Conservation (phyloP, 345 rosid genomes). For the Rhodamnia rubescens region DNA sequence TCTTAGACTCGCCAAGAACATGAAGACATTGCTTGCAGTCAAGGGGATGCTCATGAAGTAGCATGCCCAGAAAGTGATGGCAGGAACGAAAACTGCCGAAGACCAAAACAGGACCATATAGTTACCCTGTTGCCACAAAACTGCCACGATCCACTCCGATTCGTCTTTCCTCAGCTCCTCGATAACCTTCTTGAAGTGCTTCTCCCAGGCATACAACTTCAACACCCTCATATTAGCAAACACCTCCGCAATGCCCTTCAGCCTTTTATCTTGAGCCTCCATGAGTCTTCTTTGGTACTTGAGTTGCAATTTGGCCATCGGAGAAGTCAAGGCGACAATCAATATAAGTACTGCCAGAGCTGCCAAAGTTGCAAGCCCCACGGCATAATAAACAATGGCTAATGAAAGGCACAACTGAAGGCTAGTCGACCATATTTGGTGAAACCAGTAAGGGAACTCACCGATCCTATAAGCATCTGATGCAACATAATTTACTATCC, state of each 20-base stretch:
- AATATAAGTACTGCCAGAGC: slow-evolving; percentile 15
- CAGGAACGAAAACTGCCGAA: slow-evolving; percentile 27
- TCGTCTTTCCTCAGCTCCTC: slow-evolving; percentile 27
- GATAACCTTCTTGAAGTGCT: slow-evolving; percentile 28
- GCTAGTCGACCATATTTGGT: slow-evolving; percentile 27
- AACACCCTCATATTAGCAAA: slow-evolving; percentile 38
- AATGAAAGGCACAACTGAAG: slow-evolving; percentile 32
- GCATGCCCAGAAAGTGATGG: slow-evolving; percentile 36
- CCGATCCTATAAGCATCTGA: slow-evolving; percentile 40
- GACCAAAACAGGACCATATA: slow-evolving; percentile 26
- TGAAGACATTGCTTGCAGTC: slow-evolving; percentile 26
- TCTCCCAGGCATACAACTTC: slow-evolving; percentile 53
- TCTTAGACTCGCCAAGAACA: slow-evolving; percentile 34
- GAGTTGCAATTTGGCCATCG: slow-evolving; percentile 22
- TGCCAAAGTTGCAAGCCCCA: slow-evolving; percentile 35
- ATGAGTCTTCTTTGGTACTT: slow-evolving; percentile 24
- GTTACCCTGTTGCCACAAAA: slow-evolving; percentile 18
- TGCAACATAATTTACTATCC: slow-evolving; percentile 27
- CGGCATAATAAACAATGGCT: slow-evolving; percentile 17
- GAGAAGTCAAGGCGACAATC: slow-evolving; percentile 18
- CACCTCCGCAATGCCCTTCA: slow-evolving; percentile 26
- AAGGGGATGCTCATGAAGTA: slow-evolving; percentile 27
- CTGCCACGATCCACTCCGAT: slow-evolving; percentile 9
- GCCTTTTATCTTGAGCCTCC: slow-evolving; percentile 25
- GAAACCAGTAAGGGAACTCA: slow-evolving; percentile 36